Conservation (phyloP, 352 stramenopile genomes). For the Globisporangium heterothallicum region DNA sequence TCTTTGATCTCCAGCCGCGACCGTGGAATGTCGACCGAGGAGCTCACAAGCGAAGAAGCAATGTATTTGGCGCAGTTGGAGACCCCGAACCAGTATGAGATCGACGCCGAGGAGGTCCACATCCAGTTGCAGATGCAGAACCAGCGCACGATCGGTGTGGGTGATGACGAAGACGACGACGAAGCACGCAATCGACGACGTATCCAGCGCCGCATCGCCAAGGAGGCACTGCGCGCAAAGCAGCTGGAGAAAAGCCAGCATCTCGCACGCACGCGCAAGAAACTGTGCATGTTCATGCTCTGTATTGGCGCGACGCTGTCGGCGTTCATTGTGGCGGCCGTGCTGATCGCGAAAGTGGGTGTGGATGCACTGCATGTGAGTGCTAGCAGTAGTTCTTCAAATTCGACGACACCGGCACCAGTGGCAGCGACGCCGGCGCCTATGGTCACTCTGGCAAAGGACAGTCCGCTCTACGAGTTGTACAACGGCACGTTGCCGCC, state of each 20-base stretch:
- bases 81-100: conserved; percentile 12
- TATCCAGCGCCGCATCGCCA: conserved; percentile 45
- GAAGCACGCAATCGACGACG: conserved; percentile 41
- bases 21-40: conserved; percentile 7
- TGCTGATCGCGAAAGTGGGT: conserved; percentile 49
- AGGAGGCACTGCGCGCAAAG: conserved; percentile 52
- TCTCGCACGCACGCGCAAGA: conserved; percentile 43
- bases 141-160: conserved; percentile 14
- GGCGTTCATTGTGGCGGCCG: conserved; percentile 49
- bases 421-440: conserved; percentile 4
- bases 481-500: conserved; percentile 16
- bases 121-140: conserved; percentile 7
- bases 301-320: conserved; percentile 55
- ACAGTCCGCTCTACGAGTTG: conserved; percentile 12
- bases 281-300: conserved; percentile 50
- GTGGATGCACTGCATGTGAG: conserved; percentile 18
- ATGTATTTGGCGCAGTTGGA: conserved; percentile 20
- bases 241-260: conserved; percentile 54
- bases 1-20: not conserved
- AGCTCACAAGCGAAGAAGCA: conserved; percentile 9
- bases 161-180: conserved; percentile 20
- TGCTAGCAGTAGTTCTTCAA: not conserved
- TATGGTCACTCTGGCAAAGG: conserved; percentile 10
- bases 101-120: conserved; percentile 3
- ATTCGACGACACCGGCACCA: conserved; percentile 1